These are phyloP conservation scores for Chamaecyparis obtusa DNA, from an alignment of 75 land plant genomes.

Conservation along the genomic window DNA sequence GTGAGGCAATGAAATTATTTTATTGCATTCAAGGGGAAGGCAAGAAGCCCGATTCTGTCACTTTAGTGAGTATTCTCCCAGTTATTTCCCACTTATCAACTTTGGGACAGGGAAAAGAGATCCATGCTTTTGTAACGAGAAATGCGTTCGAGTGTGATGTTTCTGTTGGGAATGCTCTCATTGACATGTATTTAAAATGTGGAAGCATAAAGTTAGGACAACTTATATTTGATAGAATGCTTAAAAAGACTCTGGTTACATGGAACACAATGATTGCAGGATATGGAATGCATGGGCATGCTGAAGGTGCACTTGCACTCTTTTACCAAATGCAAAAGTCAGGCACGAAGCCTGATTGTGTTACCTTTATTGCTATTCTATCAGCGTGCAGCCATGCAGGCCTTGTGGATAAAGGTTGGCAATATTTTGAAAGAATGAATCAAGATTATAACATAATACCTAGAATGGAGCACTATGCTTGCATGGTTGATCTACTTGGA, in stretches of 20 bases:
- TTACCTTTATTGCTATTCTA: conserved; percentile 18
- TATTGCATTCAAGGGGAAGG: conserved; percentile 13
- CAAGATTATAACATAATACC: conserved; percentile 12
- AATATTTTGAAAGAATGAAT: conserved; percentile 13
- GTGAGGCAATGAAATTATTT: conserved; percentile 14
- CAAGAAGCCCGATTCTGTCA: conserved; percentile 18
- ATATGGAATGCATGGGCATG: conserved; percentile 20
- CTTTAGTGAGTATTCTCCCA: conserved; percentile 4
- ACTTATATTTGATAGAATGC: conserved; percentile 17
- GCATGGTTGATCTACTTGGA: conserved; percentile 32
- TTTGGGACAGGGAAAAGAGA: conserved; percentile 12
- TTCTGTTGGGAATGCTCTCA: conserved; percentile 21
- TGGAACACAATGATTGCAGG: conserved; percentile 19
- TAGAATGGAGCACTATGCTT: conserved; percentile 18
- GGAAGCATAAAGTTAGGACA: conserved; percentile 15
- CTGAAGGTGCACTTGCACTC: conserved; percentile 6
- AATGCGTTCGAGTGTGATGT: conserved; percentile 10
- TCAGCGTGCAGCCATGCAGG: conserved; percentile 26
- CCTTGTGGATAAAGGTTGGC: conserved; percentile 20
- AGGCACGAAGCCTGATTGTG: conserved; percentile 9
- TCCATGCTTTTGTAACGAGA: conserved; percentile 18
- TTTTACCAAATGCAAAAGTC: conserved; percentile 15
- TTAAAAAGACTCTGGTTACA: conserved; percentile 9
- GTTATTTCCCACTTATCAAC: conserved; percentile 7
- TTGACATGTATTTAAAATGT: conserved; percentile 29